These are phyloP conservation scores for Neurospora sp. DNA, from an alignment of 495 filamentous ascomycete species.

Conservation along the genomic window DNA sequence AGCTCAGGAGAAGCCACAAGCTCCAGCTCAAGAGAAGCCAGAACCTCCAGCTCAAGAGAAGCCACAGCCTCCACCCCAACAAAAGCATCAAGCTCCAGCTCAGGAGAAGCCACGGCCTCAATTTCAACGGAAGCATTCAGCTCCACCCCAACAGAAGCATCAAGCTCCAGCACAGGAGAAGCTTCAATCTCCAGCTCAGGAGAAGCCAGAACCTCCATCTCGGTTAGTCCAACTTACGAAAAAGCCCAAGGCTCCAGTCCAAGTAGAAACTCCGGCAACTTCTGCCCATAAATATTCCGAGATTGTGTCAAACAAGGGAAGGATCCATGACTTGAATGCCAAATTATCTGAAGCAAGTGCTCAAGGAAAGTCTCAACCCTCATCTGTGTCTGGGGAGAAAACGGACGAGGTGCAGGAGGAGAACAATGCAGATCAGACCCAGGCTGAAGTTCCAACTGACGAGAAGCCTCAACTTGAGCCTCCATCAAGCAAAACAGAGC, in stretches of 20 bases:
- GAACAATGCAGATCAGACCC: background rate
- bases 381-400: background rate
- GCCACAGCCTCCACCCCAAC: background rate
- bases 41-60: background rate
- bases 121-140: no score
- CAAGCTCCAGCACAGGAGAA: no score
- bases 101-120: background rate
- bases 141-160: no score
- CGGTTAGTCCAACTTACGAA: background rate
- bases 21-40: background rate
- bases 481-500: background rate
- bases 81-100: background rate
- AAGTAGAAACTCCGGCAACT: background rate
- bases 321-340: background rate
- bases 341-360: background rate
- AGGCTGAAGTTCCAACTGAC: background rate
- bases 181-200: no score
- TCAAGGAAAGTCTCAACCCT: background rate
- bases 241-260: background rate
- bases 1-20: no score
- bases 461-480: background rate
- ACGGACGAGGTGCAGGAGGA: background rate
- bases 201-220: background rate
- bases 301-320: background rate
- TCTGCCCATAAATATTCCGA: background rate